Base-by-base conservation (phyloP, 2,329 filamentous ascomycete genomes). In the Talaromyces sp. region DNA sequence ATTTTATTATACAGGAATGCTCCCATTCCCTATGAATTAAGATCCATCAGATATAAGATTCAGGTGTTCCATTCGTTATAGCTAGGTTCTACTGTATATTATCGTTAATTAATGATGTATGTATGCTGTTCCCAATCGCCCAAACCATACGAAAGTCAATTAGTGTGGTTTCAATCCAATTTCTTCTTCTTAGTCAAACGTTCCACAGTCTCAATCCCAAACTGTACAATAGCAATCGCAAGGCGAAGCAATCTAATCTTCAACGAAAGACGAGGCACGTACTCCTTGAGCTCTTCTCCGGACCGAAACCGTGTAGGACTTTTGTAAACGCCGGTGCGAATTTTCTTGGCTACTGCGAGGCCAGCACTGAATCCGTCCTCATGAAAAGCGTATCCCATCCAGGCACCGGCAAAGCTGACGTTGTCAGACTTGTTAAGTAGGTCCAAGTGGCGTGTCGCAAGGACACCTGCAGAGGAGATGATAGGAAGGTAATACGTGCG, bases 381-480 rank as follows among this genome's bases (percentile, higher is more conserved):
- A 5, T 65, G 64, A 22, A 58, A 61, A 2, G 34, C 58, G 34
- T 58, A 65, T 1, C 64, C 64, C 64, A 65, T 65, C 64, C 64
- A 65, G 27, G 64, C 64, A 25, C 64, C 64, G 8, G 64, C 58
- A 47, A 38, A 61, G 47, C 38, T 49, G 58, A 62, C 38, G 38
- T 49, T 27, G n/a, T 58, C 19, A 4, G 25, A 13, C 15, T 49
- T 25, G 11, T 61, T 65, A 11, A 61, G 31, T 10, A 19, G 17
- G n/a, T 61, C 19, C 1, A 65, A 8, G 3, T 31, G 11, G 8
- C 58, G 45, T n/a, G 63, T 13, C 5, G 43, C 36, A 4, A 43
- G 45, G 10, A 60, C 29, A 22, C 58, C 60, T 8, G 11, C n/a
- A 3, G 40, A 45, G 47, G 38, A 27, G 13, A 65, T 53, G 45